Evolutionary conservation across 805 yeast genomes (phyloP).

Genomic region (Pichia nanzhaoensis): DNA sequence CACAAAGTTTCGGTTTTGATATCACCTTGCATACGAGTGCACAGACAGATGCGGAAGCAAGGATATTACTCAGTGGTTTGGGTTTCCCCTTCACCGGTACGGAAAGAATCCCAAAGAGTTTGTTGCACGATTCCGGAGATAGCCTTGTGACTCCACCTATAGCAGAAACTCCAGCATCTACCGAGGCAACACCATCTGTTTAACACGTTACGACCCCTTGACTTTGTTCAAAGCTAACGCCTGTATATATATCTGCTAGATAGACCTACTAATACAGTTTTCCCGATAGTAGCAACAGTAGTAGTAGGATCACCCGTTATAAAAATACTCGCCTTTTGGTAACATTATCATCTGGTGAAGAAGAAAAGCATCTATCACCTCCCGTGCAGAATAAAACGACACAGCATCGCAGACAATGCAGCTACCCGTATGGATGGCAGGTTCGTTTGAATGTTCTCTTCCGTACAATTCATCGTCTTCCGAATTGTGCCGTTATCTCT

Average conservation of each 20-base stretch:
- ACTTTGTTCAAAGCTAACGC: too few species aligned
- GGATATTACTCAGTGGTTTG: constrained; percentile 71
- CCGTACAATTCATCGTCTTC: constrained; percentile 11
- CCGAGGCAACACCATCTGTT: neutral
- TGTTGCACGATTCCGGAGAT: constrained; percentile 16
- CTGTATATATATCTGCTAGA: too few species aligned
- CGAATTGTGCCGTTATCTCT: constrained; percentile 19
- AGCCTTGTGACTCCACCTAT: too few species aligned
- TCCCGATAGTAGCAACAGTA: too few species aligned
- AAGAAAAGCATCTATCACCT: too few species aligned
- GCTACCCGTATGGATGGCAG: neutral
- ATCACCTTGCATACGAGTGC: constrained; percentile 83
- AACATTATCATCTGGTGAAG: too few species aligned
- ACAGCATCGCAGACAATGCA: too few species aligned
- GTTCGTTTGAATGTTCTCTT: constrained; percentile 3
- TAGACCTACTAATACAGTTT: too few species aligned
- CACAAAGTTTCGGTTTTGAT: constrained; percentile 78
- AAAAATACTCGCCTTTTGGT: too few species aligned
- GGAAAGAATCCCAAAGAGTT: constrained; percentile 35
- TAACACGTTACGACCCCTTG: neutral
- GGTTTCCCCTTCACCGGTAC: constrained; percentile 71
- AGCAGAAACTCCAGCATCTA: neutral
- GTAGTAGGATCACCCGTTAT: too few species aligned
- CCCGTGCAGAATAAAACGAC: too few species aligned
- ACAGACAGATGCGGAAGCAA: constrained; percentile 83